These are phyloP conservation scores for Suillus decipiens DNA, from an alignment of 768 basidiomycete species.

Conservation along the genomic window DNA sequence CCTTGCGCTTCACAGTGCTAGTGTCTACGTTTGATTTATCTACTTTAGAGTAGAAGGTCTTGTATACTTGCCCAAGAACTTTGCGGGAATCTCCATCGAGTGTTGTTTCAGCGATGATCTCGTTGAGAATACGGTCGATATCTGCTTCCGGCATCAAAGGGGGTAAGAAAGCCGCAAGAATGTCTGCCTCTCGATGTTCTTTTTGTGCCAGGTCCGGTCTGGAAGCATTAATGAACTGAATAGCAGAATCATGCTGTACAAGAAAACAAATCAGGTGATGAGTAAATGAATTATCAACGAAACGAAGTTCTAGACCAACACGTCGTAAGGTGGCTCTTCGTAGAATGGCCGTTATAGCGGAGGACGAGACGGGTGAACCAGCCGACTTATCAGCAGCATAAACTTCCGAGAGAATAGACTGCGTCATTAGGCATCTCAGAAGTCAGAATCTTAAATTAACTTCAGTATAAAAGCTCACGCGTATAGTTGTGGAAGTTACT, in stretches of 20 bases:
- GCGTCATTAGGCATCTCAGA: background rate
- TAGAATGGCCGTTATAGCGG: constrained; percentile 52
- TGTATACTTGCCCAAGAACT: constrained; percentile 53
- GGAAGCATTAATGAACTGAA: constrained; percentile 55
- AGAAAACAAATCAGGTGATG: constrained; percentile 13
- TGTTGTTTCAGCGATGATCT: constrained; percentile 36
- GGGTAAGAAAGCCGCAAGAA: constrained; percentile 59
- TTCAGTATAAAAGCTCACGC: constrained; percentile 41
- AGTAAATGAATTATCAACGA: background rate
- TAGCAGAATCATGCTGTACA: constrained; percentile 57
- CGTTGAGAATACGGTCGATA: constrained; percentile 52
- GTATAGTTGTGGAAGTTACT: constrained; percentile 55
- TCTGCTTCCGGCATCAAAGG: constrained; percentile 56
- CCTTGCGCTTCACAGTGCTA: constrained; percentile 54
- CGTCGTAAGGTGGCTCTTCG: constrained; percentile 60
- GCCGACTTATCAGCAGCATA: constrained; percentile 65
- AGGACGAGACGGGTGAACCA: constrained; percentile 44
- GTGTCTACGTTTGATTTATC: constrained; percentile 62
- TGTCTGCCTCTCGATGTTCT: constrained; percentile 56
- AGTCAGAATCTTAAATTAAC: background rate
- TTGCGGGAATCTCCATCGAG: constrained; percentile 21
- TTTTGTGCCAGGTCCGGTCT: constrained; percentile 66
- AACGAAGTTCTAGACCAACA: constrained; percentile 41
- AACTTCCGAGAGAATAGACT: constrained; percentile 73
- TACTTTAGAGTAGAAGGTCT: constrained; percentile 60